Evolutionary conservation across 1,139 yeast genomes (phyloP), one percentile per base, ranked within the genome.

Genomic region (Candida anutae): DNA sequence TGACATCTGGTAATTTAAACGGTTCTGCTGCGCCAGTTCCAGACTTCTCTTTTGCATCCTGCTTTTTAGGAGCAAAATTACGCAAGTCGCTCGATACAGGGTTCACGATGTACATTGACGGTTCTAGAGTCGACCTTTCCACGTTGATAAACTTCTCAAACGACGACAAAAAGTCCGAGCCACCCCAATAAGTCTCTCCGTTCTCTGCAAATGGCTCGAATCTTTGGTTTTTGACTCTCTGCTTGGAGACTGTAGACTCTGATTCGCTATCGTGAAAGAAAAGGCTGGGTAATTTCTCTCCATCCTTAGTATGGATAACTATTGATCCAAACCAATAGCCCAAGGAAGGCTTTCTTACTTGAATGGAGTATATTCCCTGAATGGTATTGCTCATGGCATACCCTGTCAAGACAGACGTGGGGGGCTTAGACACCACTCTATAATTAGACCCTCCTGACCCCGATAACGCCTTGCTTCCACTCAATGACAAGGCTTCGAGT

Each of bases 321-420:
- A 88, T 58, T 0, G 94, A 82, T 0, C 99, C 99, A 56, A 74
- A 74, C 95, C 96, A 90, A 77, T 84, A 80, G 1, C 95, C 93
- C 14, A 69, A 58, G 2, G 87, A 75, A 2, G 97, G 95, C 5
- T 77, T 78, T 32, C 96, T 68, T 8, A 81, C 70, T 50, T 88
- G 95, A 25, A 90, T 63, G 16, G 94, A 81, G 49, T 77, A 88
- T 4, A 90, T 51, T 34, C 66, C 73, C 15, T 71, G 55, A 8
- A 85, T 52, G 1, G 78, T 68, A 15, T 77, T 50, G 12, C 77
- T 69, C 52, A 82, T 83, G 9, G 84, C 73, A 50, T 74, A 83
- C 1, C 81, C 71, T 1, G 79, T 60, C 22, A 74, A 51, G 1
- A 75, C 63, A 1, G 77, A 62, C 12, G 55, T 32, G 4, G 69